Evolutionary conservation across 225 moss, liverwort and hornwort species (phyloP).

Genomic region (Neckera pumila): DNA sequence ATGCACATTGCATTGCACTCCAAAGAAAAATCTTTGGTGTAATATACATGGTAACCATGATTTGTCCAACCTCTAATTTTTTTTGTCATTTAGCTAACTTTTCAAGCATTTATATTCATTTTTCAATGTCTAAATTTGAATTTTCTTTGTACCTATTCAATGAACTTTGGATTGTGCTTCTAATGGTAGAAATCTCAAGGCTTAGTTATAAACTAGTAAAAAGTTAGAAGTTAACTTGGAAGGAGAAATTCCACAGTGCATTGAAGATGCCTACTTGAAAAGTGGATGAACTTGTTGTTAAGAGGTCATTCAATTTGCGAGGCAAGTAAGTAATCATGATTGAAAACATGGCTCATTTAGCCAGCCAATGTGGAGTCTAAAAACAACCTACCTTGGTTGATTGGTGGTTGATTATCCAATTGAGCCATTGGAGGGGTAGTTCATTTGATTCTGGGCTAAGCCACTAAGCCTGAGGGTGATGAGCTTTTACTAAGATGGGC

Average conservation of each 20-base stretch:
- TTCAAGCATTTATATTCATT: rapidly evolving
- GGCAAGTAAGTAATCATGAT: rapidly evolving
- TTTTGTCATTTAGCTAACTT: background rate
- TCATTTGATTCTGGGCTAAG: no score
- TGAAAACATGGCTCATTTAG: no score
- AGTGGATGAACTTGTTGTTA: no score
- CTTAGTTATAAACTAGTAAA: rapidly evolving
- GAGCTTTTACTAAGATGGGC: no score
- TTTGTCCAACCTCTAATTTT: background rate
- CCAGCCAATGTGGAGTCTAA: no score
- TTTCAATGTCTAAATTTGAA: background rate
- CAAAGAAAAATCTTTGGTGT: no score
- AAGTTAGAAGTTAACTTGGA: background rate
- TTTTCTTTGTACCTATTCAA: background rate
- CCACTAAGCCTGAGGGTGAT: rapidly evolving
- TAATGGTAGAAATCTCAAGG: background rate
- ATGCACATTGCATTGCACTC: background rate
- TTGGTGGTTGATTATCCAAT: no score
- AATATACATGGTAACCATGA: background rate
- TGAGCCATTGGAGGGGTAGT: no score
- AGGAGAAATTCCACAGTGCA: rapidly evolving
- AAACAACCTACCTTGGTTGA: rapidly evolving
- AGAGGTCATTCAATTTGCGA: no score
- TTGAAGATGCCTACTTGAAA: no score
- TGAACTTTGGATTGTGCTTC: background rate